A percentile compares a stretch with the other conserved stretches of the same genome.
These are phyloP conservation scores for Rhodotorula taiwanensis DNA, from an alignment of 768 basidiomycete species.

Conservation along the genomic window DNA sequence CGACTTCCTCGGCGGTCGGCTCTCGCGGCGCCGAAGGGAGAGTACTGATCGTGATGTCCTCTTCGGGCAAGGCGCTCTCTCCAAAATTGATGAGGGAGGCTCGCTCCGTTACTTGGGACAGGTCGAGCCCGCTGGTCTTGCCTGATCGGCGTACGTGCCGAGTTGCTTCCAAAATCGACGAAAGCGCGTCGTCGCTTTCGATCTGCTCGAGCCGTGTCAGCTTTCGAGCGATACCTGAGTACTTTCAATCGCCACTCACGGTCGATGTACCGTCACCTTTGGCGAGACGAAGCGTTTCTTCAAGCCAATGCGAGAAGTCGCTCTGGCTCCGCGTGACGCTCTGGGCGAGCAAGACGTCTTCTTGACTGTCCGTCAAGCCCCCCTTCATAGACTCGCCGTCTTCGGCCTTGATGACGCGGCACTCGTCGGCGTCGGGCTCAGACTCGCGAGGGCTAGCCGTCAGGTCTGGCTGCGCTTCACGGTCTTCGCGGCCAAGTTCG, in stretches of 20 bases:
- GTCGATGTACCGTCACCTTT: conserved; percentile 1
- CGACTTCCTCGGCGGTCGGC: too few species aligned
- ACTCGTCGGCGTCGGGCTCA: neutral
- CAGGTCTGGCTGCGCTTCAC: too few species aligned
- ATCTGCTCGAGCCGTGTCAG: conserved; percentile 3
- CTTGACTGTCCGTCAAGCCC: conserved; percentile 24
- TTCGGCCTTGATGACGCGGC: neutral
- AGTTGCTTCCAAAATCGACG: conserved; percentile 21
- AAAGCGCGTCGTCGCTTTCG: conserved; percentile 22
- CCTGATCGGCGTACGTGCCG: neutral
- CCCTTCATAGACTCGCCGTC: neutral
- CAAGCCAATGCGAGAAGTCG: conserved; percentile 24
- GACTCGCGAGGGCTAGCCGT: too few species aligned
- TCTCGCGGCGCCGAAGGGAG: too few species aligned
- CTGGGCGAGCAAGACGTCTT: neutral
- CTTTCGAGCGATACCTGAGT: too few species aligned
- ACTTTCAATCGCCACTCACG: neutral
- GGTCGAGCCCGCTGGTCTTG: too few species aligned
- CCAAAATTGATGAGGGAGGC: too few species aligned
- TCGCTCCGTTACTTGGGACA: too few species aligned
- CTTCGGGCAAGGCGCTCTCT: neutral
- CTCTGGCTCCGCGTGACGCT: conserved; percentile 21
- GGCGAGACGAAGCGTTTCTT: conserved; percentile 11
- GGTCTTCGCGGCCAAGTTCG: neutral
- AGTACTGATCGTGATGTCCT: neutral